Evolutionary conservation across 768 basidiomycete species (phyloP).

Genomic region (Boletellus sp.): DNA sequence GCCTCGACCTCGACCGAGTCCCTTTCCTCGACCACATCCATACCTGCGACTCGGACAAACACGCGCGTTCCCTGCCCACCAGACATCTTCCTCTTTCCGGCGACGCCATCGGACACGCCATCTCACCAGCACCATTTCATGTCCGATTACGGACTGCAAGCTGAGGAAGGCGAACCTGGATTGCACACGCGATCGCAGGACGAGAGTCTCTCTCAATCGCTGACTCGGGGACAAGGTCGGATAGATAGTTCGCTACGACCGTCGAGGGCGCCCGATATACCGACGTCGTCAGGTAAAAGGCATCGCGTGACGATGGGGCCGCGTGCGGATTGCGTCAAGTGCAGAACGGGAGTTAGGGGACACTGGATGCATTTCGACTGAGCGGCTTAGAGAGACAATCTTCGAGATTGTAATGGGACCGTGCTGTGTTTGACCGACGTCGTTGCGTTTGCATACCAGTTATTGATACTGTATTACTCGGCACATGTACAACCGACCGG

Average conservation of each 20-base stretch:
- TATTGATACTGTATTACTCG: not conserved
- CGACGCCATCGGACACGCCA: slow-evolving; percentile 23
- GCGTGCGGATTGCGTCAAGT: slow-evolving; percentile 64
- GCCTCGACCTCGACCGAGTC: slow-evolving; percentile 22
- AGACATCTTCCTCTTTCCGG: slow-evolving; percentile 28
- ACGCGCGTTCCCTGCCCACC: slow-evolving; percentile 16
- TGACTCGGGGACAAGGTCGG: slow-evolving; percentile 12
- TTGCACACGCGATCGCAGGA: slow-evolving; percentile 4
- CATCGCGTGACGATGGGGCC: slow-evolving; percentile 70
- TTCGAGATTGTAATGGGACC: not conserved
- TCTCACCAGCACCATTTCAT: slow-evolving; percentile 12
- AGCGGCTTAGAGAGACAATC: not conserved
- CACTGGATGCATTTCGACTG: slow-evolving; percentile 69
- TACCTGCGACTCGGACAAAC: slow-evolving; percentile 1
- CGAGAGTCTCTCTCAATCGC: not conserved
- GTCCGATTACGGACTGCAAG: slow-evolving; percentile 1
- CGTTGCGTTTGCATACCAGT: slow-evolving; percentile 1
- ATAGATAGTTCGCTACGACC: slow-evolving; percentile 15
- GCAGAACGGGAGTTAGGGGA: slow-evolving; percentile 60
- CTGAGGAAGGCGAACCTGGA: not conserved
- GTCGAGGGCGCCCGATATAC: slow-evolving; percentile 9
- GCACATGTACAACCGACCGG: slow-evolving; percentile 1
- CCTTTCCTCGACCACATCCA: slow-evolving; percentile 12
- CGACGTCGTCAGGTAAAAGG: slow-evolving; percentile 27
- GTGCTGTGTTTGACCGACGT: not conserved